Conservation (phyloP, 2,329 filamentous ascomycete genomes). For the Aspergillus clavatus region DNA sequence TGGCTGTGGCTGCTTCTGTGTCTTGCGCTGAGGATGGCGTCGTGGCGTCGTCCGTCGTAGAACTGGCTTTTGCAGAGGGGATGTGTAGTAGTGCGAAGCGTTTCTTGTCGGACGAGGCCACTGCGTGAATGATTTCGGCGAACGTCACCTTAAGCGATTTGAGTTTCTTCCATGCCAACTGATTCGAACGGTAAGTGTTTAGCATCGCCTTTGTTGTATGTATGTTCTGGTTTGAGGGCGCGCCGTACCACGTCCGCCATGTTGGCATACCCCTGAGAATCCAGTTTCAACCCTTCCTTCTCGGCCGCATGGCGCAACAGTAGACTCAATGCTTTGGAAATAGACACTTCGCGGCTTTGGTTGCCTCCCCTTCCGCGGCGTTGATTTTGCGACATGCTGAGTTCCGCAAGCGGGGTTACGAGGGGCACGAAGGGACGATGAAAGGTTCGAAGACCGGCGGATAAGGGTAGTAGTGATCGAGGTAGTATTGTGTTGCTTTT, state of each 20-base stretch:
- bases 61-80: conserved; percentile 19
- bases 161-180: conserved; percentile 58
- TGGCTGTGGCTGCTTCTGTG: conserved; percentile 4
- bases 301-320: conserved; percentile 59
- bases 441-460: background rate
- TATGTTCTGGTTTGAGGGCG: too few species aligned
- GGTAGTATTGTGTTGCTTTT: background rate
- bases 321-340: conserved; percentile 39
- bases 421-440: background rate
- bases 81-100: conserved; percentile 73
- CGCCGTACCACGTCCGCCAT: conserved; percentile 53
- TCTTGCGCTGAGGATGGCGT: conserved; percentile 14
- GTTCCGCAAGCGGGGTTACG: background rate
- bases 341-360: conserved; percentile 30
- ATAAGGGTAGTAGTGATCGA: background rate
- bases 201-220: too few species aligned
- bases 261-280: conserved; percentile 56
- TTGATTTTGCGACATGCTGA: conserved; percentile 5
- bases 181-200: background rate
- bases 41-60: background rate
- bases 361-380: conserved; percentile 6
- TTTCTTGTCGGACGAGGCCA: conserved; percentile 79
- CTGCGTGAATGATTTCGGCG: conserved; percentile 64
- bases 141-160: conserved; percentile 69
- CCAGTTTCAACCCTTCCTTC: conserved; percentile 55